Percentiles rank a stretch among this genome's conserved stretches.
Conservation (phyloP, 768 basidiomycete genomes). For the Pleurotus tuber-regium region DNA sequence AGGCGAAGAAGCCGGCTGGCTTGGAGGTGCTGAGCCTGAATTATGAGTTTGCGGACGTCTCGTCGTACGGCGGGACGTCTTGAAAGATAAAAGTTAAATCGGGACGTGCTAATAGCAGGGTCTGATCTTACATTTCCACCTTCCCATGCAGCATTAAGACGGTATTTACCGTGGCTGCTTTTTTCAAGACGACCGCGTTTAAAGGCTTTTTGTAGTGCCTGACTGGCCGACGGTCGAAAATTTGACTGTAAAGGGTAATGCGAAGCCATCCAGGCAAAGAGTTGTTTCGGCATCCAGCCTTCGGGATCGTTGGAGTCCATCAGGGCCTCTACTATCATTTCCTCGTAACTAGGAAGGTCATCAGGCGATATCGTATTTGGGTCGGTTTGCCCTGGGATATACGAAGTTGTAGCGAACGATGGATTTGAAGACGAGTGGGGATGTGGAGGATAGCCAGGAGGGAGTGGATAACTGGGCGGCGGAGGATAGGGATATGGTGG, state of each 20-base stretch:
- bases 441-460: conserved; percentile 32
- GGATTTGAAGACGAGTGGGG: conserved; percentile 27
- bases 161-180: conserved; percentile 67
- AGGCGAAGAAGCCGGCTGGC: conserved; percentile 33
- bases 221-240: conserved; percentile 86
- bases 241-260: conserved; percentile 85
- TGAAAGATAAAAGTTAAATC: conserved; percentile 2
- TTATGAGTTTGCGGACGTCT: conserved; percentile 70
- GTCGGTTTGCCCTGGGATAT: background rate
- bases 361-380: conserved; percentile 25
- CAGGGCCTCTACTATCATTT: conserved; percentile 87
- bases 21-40: conserved; percentile 17
- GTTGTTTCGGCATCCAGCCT: conserved; percentile 77
- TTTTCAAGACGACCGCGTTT: conserved; percentile 82
- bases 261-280: conserved; percentile 83
- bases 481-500: conserved; percentile 37
- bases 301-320: conserved; percentile 64
- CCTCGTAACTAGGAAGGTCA: conserved; percentile 83
- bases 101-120: background rate
- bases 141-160: conserved; percentile 75
- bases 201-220: conserved; percentile 85
- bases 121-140: conserved; percentile 73
- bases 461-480: conserved; percentile 10
- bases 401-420: conserved; percentile 5
- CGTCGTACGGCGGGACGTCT: conserved; percentile 79